Evolutionary conservation across 164 flowering plant genomes (phyloP), one percentile per base, ranked within the genome.

Genomic region (Macadamia integrifolia): DNA sequence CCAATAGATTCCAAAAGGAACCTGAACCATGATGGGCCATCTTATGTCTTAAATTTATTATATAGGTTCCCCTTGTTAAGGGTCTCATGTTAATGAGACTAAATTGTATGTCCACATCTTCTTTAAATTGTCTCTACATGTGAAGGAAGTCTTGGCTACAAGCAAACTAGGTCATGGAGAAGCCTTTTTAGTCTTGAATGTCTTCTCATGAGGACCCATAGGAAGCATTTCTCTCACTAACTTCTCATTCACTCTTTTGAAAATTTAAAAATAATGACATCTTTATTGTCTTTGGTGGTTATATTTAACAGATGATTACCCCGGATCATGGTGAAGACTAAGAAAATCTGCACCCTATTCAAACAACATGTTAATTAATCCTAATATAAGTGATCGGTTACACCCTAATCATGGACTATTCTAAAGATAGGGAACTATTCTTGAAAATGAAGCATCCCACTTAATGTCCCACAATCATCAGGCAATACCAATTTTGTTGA

Each of bases 331-430:
- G 80, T 66, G 74, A 74, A 70, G 77, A 82, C 87, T 78, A 75
- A 62, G 86, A 84, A 86, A 60, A 66, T 32, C 57, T 82, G 90
- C 81, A 67, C 68, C 83, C 82, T 59, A 13, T 84, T 83, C 86
- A 81, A 80, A 81, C 78, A 74, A 78, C 84, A 80, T 31, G 3
- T 42, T 10, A 57, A 49, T 29, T 55, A 69, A 69, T 50, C 61
- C 60, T 66, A 53, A 62, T 9, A 32, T 49, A 17, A 56, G 40
- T 62, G 8, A 61, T 23, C 23, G 23, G 40, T 6, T 23, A 11
- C 35, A 59, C 42, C 28, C 50, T 50, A 29, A 13, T 43, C 9
- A 15, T 31, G 3, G n/a, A 46, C 35, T 48, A 71, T 17, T 18
- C 11, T 32, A 1, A 13, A 65, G 29, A 15, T 65, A 60, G 6